Percentiles rank a stretch among this genome's conserved stretches.
Evolutionary conservation across 2,329 filamentous ascomycete genomes (phyloP).

Genomic region (Albophoma yamanashiensis): DNA sequence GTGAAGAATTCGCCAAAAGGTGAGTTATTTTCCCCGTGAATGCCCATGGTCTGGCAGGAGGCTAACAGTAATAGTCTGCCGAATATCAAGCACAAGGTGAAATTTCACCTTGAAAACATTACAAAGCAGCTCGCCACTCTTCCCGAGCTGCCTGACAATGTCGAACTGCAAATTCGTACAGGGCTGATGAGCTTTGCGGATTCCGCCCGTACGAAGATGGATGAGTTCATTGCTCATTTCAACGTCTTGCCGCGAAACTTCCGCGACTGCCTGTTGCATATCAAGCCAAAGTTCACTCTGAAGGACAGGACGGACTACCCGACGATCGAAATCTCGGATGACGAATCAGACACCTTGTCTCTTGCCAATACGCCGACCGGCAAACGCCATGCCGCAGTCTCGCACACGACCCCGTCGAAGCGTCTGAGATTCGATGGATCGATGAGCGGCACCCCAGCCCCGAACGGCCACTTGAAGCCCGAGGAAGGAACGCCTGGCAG

Average conservation of each 20-base stretch:
- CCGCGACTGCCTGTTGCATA: conserved; percentile 29
- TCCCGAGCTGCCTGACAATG: conserved; percentile 57
- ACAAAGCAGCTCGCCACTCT: conserved; percentile 43
- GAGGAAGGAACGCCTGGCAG: conserved; percentile 16
- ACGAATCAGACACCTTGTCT: conserved; percentile 24
- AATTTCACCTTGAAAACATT: conserved; percentile 38
- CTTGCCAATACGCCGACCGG: conserved; percentile 12
- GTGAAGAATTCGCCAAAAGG: conserved; percentile 42
- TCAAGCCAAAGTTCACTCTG: conserved; percentile 37
- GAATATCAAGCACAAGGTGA: conserved; percentile 41
- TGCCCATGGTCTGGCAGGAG: not conserved
- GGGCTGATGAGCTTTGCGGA: conserved; percentile 48
- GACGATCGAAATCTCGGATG: conserved; percentile 26
- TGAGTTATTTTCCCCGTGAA: conserved; percentile 11
- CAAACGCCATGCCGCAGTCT: conserved; percentile 17
- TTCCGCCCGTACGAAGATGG: conserved; percentile 39
- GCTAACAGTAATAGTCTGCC: conserved; percentile 30
- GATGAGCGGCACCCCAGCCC: not conserved
- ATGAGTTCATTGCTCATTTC: conserved; percentile 33
- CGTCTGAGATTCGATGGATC: conserved; percentile 14
- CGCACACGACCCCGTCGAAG: conserved; percentile 22
- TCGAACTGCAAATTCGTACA: conserved; percentile 53
- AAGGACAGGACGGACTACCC: conserved; percentile 23
- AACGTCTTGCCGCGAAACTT: conserved; percentile 41
- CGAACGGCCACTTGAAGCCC: conserved; percentile 21